Evolutionary conservation across 352 stramenopile genomes (phyloP), one percentile per base, ranked within the genome.

Genomic region (Plasmopara viticola): DNA sequence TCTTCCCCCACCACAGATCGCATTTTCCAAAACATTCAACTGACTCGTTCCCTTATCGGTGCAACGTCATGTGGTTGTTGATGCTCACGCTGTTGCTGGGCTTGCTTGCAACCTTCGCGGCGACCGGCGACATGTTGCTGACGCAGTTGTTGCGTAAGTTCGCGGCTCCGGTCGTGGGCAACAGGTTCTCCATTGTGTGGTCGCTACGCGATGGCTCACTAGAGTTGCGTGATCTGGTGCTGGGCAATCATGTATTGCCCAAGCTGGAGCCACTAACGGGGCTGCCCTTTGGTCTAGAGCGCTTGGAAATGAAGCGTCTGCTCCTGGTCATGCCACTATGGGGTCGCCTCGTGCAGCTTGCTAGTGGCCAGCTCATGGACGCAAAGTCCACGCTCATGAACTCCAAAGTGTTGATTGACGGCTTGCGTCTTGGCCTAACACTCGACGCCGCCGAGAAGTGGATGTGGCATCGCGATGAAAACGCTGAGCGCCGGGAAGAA

Each of bases 361-460:
- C 60, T 6, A 62, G 49, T 38, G 51, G 58, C 3, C 40, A 53
- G 10, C 59, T 51, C 0, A 9, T 30, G 5, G 57, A 53, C 18
- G 46, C 57, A 14, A 47, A 62, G 10, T 8, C n/a, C 28, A 12
- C 42, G 13, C 60, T 20, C 35, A 42, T 87, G 53, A 58, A 67
- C 45, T 87, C 77, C 40, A 71, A 64, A 25, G 31, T 92, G 31
- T 52, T 80, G 38, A 48, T 94, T 37, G 55, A 54, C 5, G 84
- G 79, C 0, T 41, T 92, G 13, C 63, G 83, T 10, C 13, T 93
- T 17, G 76, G 58, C 7, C 43, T 90, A 25, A 68, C 55, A 39
- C 65, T 89, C 13, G 77, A 93, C 43, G 42, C 68, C 28, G 74
- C 82, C 0, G 74, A 87, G 58, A 83, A 87, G 38, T 94, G 84